These are phyloP conservation scores for Rhipidocladum racemiflorum DNA, from an alignment of 176 grass and related monocot species.

Conservation along the genomic window DNA sequence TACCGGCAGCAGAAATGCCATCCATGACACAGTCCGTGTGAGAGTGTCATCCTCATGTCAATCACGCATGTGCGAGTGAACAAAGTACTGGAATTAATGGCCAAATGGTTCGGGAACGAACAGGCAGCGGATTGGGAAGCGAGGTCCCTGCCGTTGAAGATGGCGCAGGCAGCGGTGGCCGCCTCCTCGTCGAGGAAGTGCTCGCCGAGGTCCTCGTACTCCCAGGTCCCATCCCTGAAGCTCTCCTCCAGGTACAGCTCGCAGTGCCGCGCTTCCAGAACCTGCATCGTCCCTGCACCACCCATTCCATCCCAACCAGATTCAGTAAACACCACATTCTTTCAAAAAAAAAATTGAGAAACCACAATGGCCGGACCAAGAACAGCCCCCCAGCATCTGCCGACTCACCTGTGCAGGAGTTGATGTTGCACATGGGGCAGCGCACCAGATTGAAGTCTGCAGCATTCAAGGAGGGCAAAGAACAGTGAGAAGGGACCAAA, in stretches of 20 bases:
- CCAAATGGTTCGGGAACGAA: constrained; percentile 33
- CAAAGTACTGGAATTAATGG: background rate
- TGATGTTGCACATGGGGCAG: constrained; percentile 71
- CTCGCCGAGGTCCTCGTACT: constrained; percentile 66
- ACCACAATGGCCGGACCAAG: background rate
- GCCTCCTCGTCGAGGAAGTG: constrained; percentile 42
- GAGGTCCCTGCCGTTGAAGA: constrained; percentile 53
- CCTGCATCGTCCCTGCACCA: constrained; percentile 76
- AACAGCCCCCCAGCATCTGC: background rate
- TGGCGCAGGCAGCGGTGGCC: constrained; percentile 43
- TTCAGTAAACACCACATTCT: constrained; percentile 14
- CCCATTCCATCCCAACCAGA: constrained; percentile 16
- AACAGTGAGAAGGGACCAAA: background rate
- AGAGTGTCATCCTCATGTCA: background rate
- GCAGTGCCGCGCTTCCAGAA: constrained; percentile 70
- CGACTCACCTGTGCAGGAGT: constrained; percentile 56
- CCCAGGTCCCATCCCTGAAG: constrained; percentile 59
- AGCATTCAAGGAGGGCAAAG: constrained; percentile 14
- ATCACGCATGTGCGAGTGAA: background rate
- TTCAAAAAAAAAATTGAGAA: too few species aligned
- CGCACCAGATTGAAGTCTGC: constrained; percentile 80
- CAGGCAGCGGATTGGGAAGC: constrained; percentile 23
- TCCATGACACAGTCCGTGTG: background rate
- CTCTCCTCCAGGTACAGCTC: constrained; percentile 77
- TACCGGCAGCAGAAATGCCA: background rate